Evolutionary conservation across 1,139 yeast genomes (phyloP), one percentile per base, ranked within the genome.

Genomic region (Debaryomycetaceae sp.): DNA sequence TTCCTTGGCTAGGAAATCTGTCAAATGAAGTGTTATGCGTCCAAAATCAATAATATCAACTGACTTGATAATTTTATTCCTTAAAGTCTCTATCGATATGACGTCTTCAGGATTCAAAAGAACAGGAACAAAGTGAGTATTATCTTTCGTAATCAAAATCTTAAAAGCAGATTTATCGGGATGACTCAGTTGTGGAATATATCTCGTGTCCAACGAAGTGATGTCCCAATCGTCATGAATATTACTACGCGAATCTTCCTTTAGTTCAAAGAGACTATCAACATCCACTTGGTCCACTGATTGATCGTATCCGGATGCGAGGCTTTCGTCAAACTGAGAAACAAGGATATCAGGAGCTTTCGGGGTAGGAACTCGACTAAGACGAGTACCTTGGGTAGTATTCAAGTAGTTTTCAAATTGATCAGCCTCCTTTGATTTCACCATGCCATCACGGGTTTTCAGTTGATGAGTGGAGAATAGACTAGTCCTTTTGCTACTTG

Each of bases 1-100:
- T 39, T 80, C 79, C 4, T 70, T 71, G 41, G 83, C 74, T 13
- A 81, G 80, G 58, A 83, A 81, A 40, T 89, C 96, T 0, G 96
- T 87, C 50, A 89, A 63, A 55, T 84, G 90, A 40, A 84, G 69
- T 0, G 81, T 64, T 31, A 80, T 63, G 3, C 42, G 38, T 0
- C 78, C 78, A 5, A 65, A 62, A 9, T 71, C 67, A 6, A 68
- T 62, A 17, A 82, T 55, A 6, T 67, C 75, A 22, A 83, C 58
- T 4, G 66, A 66, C 1, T 65, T 59, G 1, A 72, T 63, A 11
- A 84, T 65, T 47, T 72, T 75, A 34, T 81, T 40, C 27, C 51
- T 58, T 13, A 58, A 61, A 34, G 45, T 44, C 11, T 44, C 42
- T 11, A 34, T 20, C 11, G 31, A 27, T 5, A 17, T 14, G 1